phyloP scores from a whole-genome alignment of 352 stramenopile genomes.

The Pythium scleroteichum region DNA sequence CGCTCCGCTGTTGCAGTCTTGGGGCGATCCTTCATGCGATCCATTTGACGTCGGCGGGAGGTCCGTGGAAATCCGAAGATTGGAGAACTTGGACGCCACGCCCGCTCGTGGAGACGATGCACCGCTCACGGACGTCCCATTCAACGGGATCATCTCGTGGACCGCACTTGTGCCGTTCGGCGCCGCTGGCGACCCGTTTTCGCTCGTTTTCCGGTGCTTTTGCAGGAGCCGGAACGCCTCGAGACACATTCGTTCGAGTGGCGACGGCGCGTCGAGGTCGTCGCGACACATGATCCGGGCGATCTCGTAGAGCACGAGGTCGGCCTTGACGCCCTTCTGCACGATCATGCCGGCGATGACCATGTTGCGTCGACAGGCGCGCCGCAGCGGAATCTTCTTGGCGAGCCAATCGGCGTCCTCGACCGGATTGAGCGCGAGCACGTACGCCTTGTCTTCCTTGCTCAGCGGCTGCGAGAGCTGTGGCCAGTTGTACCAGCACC shows the following conservation, averaged over 20 bases:
- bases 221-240: constrained; percentile 71
- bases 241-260: constrained; percentile 61
- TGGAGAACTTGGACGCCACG: constrained; percentile 25
- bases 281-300: constrained; percentile 85
- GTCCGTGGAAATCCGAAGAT: constrained; percentile 44
- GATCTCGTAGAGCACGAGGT: constrained; percentile 70
- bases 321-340: constrained; percentile 68
- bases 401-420: constrained; percentile 57
- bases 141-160: not conserved
- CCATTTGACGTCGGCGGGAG: not conserved
- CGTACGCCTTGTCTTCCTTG: constrained; percentile 56
- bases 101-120: not conserved
- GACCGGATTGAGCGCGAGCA: constrained; percentile 56
- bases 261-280: constrained; percentile 72
- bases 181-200: constrained; percentile 8
- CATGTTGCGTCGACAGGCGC: constrained; percentile 77
- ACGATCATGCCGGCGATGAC: constrained; percentile 79
- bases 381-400: constrained; percentile 73
- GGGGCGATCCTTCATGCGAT: constrained; percentile 11
- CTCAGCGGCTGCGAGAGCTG: constrained; percentile 84
- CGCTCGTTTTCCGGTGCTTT: constrained; percentile 23
- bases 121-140: not conserved
- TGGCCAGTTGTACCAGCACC: constrained; percentile 98
- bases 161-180: not conserved
- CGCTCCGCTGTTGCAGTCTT: constrained; percentile 40